A percentile compares a stretch with the other conserved stretches of the same genome.
These are phyloP conservation scores for Mycena haematopus DNA, from an alignment of 768 basidiomycete genomes.

Conservation along the genomic window DNA sequence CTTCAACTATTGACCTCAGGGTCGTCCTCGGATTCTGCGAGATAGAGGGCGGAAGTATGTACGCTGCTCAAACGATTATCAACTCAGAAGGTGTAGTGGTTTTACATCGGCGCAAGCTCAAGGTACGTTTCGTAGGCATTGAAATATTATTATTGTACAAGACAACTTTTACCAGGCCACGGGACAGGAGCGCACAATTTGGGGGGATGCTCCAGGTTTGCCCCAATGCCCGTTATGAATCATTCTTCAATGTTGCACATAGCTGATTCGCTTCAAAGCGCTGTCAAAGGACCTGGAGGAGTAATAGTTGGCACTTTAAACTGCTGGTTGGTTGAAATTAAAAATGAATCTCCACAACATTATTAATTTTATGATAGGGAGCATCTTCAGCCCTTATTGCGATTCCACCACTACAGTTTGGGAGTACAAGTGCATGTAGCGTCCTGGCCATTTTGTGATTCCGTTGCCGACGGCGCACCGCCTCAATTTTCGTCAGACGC, in stretches of 20 bases:
- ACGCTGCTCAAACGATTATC: conserved; percentile 28
- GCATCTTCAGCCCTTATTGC: conserved; percentile 30
- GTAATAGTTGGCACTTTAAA: conserved; percentile 20
- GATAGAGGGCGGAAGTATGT: conserved; percentile 29
- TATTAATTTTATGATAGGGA: conserved; percentile 14
- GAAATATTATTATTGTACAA: neutral
- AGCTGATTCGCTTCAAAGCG: conserved; percentile 29
- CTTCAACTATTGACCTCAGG: conserved; percentile 12
- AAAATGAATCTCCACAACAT: neutral
- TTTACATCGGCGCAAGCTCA: conserved; percentile 31
- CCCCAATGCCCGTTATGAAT: neutral
- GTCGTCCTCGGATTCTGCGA: conserved; percentile 30
- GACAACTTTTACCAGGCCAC: conserved; percentile 13
- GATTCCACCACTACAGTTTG: conserved; percentile 28
- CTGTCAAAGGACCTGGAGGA: conserved; percentile 24
- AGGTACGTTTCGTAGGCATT: conserved; percentile 2
- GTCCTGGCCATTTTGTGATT: conserved; percentile 29
- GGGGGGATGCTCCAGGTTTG: conserved; percentile 30
- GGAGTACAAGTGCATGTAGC: conserved; percentile 28
- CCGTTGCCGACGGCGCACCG: conserved; percentile 18
- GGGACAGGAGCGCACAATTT: conserved; percentile 31
- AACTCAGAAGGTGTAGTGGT: conserved; percentile 25
- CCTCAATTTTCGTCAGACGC: conserved; percentile 25
- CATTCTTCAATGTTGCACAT: neutral
- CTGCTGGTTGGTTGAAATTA: conserved; percentile 25